Evolutionary conservation across 352 stramenopile species (phyloP).

Genomic region (Phytophthora pinifolia): DNA sequence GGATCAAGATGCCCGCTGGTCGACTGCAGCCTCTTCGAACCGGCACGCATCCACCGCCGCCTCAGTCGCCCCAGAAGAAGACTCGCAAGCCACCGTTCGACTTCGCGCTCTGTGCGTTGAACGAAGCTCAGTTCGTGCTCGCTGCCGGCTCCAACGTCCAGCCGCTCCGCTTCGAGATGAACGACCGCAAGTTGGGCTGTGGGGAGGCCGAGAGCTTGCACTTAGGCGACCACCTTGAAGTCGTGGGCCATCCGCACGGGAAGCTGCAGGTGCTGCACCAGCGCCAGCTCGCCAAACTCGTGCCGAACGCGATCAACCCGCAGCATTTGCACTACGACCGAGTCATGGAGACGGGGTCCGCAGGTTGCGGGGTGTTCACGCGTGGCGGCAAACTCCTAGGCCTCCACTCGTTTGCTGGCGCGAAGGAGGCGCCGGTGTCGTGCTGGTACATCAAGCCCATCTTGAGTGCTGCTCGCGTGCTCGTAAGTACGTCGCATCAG

Average conservation of each 20-base stretch:
- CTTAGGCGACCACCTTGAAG: conserved; percentile 36
- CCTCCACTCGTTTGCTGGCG: conserved; percentile 40
- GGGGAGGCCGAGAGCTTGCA: conserved; percentile 25
- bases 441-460: conserved; percentile 66
- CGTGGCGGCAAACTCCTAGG: conserved; percentile 59
- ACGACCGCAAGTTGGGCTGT: conserved; percentile 66
- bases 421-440: conserved; percentile 33
- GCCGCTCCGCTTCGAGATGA: conserved; percentile 49
- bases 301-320: conserved; percentile 61
- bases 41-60: not conserved
- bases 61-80: conserved; percentile 14
- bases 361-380: conserved; percentile 53
- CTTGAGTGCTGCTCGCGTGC: conserved; percentile 35
- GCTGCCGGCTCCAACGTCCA: conserved; percentile 45
- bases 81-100: conserved; percentile 14
- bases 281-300: conserved; percentile 35
- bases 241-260: conserved; percentile 61
- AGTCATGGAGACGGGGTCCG: conserved; percentile 41
- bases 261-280: conserved; percentile 53
- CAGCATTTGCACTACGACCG: conserved; percentile 44
- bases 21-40: conserved; percentile 17
- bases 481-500: conserved; percentile 61
- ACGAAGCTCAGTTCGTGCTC: conserved; percentile 51
- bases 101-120: conserved; percentile 58
- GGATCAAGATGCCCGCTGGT: conserved; percentile 27